phyloP scores from a whole-genome alignment of 257 asterid species.

The Primulina eburnea region DNA sequence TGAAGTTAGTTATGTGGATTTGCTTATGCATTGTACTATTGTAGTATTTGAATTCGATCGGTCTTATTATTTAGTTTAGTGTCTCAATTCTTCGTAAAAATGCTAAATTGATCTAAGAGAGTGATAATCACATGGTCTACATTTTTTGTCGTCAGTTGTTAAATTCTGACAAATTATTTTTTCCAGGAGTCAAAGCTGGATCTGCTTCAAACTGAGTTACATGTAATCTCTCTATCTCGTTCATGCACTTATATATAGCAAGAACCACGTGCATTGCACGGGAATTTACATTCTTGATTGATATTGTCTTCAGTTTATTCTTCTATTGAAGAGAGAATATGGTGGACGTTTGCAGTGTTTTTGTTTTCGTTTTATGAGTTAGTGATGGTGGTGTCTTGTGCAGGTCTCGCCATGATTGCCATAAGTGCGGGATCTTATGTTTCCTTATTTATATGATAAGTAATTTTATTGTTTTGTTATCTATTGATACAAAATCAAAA shows the following conservation, averaged over 20 bases:
- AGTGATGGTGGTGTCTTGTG: background rate
- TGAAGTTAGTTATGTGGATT: constrained; percentile 9
- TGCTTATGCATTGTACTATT: background rate
- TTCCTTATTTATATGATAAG: background rate
- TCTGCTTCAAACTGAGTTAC: constrained; percentile 52
- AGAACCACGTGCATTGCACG: background rate
- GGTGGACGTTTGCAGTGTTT: background rate
- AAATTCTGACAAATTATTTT: constrained; percentile 25
- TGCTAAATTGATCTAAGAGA: background rate
- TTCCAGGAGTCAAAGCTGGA: constrained; percentile 87
- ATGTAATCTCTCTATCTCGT: constrained; percentile 46
- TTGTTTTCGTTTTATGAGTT: background rate
- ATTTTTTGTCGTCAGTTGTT: constrained; percentile 18
- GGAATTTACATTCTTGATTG: background rate
- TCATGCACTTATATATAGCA: background rate
- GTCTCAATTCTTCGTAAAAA: background rate
- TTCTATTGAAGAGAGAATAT: constrained; percentile 1
- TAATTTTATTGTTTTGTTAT: background rate
- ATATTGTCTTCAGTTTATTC: background rate
- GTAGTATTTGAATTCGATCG: constrained; percentile 3
- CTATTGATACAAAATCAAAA: no score
- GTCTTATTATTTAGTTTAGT: constrained; percentile 2
- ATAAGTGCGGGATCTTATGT: background rate
- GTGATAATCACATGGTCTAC: background rate
- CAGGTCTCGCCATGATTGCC: background rate